Base-by-base conservation (phyloP, 2,329 filamentous ascomycete species). In the Aureobasidium sp. region DNA sequence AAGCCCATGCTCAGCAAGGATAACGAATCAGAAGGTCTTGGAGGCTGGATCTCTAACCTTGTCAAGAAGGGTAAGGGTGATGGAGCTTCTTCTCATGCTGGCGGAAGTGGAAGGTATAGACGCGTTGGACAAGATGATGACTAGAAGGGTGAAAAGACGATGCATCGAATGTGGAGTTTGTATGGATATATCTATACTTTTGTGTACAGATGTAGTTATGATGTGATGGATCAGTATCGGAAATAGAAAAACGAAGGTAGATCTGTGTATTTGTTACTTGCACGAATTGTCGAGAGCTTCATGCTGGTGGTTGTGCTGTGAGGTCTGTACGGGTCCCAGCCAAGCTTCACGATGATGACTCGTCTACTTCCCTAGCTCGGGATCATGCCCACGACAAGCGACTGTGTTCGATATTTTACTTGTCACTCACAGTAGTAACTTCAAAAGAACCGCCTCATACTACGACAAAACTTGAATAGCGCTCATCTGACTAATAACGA, bases 41-140 rank as follows among this genome's bases (percentile, higher is more conserved):
- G 85, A 17, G 85, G 85, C 15, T 89, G 87, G 87, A 88, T 89
- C 67, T 84, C 82, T 48, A 84, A 83, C 46, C 83, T 89, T 74
- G 83, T 88, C 42, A 82, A 79, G 68, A 79, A 81, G 63, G 77
- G 70, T 65, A 82, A 77, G 72, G 75, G 76, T 29, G 76, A 77
- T 41, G 74, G 72, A 20, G 75, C 77, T 61, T 63, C 63, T 9
- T 70, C 67, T 51, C 57, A 50, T 17, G 69, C 67, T 2, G 65
- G 67, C 13, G 76, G 75, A 26, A 76, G 77, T 66, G 78, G 76
- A 39, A 75, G 74, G 66, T 81, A 81, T 67, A 77, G 74, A 68
- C 68, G 73, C 20, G 71, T 81, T 23, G 77, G 74, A 17, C 78
- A 80, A 65, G 74, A 79, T 39, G 55, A 48, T 15, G 55, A 48